These are phyloP conservation scores for Dalbergia oliveri DNA, from an alignment of 306 rosid genomes.

Conservation along the genomic window DNA sequence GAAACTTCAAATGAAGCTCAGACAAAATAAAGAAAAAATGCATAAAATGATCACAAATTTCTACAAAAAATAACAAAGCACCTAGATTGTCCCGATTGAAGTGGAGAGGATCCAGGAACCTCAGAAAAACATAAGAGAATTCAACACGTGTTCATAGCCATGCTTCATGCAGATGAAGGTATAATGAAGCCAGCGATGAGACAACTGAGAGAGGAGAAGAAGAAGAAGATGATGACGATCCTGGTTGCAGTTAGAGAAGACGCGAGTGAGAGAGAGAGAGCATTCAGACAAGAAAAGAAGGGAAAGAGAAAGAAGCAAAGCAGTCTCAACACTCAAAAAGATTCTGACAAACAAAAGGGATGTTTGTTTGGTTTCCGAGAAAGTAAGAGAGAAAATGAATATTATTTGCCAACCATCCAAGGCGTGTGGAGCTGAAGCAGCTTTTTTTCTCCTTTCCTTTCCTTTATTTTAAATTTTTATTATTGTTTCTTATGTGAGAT, in stretches of 20 bases:
- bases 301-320: constrained; percentile 26
- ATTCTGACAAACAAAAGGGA: constrained; percentile 52
- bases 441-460: constrained; percentile 59
- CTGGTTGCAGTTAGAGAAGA: constrained; percentile 21
- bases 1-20: background rate
- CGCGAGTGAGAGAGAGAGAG: background rate
- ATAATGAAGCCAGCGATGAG: constrained; percentile 26
- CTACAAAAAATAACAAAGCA: background rate
- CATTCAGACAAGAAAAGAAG: background rate
- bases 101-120: constrained; percentile 57
- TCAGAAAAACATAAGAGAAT: constrained; percentile 17
- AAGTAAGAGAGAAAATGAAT: constrained; percentile 51
- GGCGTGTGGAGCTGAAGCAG: constrained; percentile 60
- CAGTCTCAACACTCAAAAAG: background rate
- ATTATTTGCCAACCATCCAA: constrained; percentile 49
- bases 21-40: background rate
- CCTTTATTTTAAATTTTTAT: constrained; percentile 18
- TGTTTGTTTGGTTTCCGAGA: constrained; percentile 73
- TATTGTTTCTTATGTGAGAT: too few species aligned
- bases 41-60: background rate
- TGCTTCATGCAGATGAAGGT: constrained; percentile 22
- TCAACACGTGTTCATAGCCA: constrained; percentile 27
- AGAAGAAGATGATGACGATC: constrained; percentile 44
- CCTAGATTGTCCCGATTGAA: constrained; percentile 41
- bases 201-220: constrained; percentile 13